phyloP scores from a whole-genome alignment of 208 protist genomes.

The Trypanosoma melophagium region DNA sequence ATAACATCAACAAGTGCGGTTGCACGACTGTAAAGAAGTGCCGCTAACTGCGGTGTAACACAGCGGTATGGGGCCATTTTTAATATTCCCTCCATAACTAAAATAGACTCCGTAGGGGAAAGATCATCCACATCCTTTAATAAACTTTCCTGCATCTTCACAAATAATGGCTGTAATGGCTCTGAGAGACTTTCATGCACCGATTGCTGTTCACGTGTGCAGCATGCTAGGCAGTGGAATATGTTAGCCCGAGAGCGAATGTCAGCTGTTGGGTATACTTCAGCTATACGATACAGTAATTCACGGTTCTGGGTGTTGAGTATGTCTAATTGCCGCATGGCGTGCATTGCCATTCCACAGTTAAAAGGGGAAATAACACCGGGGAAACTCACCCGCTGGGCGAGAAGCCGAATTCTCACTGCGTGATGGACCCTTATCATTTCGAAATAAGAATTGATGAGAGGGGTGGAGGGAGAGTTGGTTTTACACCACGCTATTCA shows the following conservation, averaged over 20 bases:
- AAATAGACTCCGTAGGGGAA: slow-evolving; percentile 41
- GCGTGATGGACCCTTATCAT: slow-evolving; percentile 10
- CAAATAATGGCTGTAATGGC: slow-evolving; percentile 26
- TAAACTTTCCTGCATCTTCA: slow-evolving; percentile 36
- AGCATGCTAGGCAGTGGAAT: slow-evolving; percentile 41
- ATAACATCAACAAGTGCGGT: slow-evolving; percentile 40
- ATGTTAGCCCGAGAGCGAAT: slow-evolving; percentile 49
- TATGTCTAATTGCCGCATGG: slow-evolving; percentile 38
- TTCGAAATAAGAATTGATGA: slow-evolving; percentile 1
- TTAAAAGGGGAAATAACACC: slow-evolving; percentile 46
- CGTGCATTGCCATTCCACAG: slow-evolving; percentile 42
- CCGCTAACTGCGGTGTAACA: slow-evolving; percentile 28
- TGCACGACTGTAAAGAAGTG: slow-evolving; percentile 43
- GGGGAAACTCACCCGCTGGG: slow-evolving; percentile 30
- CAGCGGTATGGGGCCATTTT: slow-evolving; percentile 37
- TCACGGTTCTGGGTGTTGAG: slow-evolving; percentile 24
- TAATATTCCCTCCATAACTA: slow-evolving; percentile 58
- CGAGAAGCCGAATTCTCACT: slow-evolving; percentile 16
- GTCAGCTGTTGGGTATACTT: slow-evolving; percentile 30
- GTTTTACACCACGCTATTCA: no score
- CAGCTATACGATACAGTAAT: slow-evolving; percentile 25
- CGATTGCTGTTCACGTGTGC: slow-evolving; percentile 30
- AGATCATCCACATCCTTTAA: slow-evolving; percentile 35
- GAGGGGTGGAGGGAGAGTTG: neutral
- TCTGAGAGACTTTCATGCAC: slow-evolving; percentile 27